These are phyloP conservation scores for Aspergillus pseudoviridinutans DNA, from an alignment of 2,329 filamentous ascomycete genomes.

Conservation along the genomic window DNA sequence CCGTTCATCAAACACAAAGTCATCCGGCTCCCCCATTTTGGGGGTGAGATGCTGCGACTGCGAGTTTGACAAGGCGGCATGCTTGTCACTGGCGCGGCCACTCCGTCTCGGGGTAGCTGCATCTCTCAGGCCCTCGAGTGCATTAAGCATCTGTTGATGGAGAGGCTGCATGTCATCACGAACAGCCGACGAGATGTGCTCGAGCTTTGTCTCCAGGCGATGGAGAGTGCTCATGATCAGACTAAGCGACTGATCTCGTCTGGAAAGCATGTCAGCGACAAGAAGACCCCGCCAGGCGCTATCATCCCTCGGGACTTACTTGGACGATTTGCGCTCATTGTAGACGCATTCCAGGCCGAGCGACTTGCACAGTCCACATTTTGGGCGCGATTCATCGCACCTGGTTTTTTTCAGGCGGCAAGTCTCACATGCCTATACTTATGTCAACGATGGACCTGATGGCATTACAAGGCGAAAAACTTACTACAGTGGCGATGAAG, in stretches of 20 bases:
- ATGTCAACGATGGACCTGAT: not conserved
- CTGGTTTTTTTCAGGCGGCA: slow-evolving; percentile 53
- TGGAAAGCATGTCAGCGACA: slow-evolving; percentile 16
- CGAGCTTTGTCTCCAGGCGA: slow-evolving; percentile 51
- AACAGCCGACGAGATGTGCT: slow-evolving; percentile 41
- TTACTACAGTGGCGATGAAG: slow-evolving; percentile 38
- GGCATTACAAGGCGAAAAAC: slow-evolving; percentile 3
- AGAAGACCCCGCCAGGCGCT: not conserved
- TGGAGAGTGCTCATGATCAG: slow-evolving; percentile 54
- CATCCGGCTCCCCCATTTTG: slow-evolving; percentile 23
- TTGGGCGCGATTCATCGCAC: slow-evolving; percentile 53
- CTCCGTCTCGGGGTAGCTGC: slow-evolving; percentile 14
- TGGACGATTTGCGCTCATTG: slow-evolving; percentile 51
- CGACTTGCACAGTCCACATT: slow-evolving; percentile 49
- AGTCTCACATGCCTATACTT: slow-evolving; percentile 49
- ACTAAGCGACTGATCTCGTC: slow-evolving; percentile 52
- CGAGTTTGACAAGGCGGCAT: slow-evolving; percentile 10
- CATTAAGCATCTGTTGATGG: slow-evolving; percentile 23
- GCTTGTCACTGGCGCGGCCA: slow-evolving; percentile 6
- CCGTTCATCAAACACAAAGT: slow-evolving; percentile 28
- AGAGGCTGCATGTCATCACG: slow-evolving; percentile 29
- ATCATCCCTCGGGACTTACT: slow-evolving; percentile 30
- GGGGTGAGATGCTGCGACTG: slow-evolving; percentile 25
- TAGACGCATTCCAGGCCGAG: slow-evolving; percentile 50
- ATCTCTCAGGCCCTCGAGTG: slow-evolving; percentile 12